Percentiles rank a stretch among this genome's conserved stretches.
phyloP scores from a whole-genome alignment of 2,329 filamentous ascomycete genomes.

The Leptoxyphium fumago region DNA sequence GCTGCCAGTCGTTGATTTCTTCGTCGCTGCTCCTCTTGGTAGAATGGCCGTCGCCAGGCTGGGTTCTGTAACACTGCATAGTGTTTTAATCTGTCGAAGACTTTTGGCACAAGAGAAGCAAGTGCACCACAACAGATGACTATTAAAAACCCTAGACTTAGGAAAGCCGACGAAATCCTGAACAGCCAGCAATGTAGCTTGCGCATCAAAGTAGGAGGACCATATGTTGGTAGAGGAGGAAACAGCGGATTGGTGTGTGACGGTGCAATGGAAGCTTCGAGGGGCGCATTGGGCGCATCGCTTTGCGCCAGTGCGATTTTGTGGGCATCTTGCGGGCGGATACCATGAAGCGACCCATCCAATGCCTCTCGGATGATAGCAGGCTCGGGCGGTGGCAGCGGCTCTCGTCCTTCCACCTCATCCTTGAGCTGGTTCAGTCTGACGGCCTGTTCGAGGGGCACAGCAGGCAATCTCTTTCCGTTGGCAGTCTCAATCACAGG shows the following conservation, averaged over 20 bases:
- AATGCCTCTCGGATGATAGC: slow-evolving; percentile 7
- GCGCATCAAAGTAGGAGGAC: slow-evolving; percentile 52
- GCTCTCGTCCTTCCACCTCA: slow-evolving; percentile 28
- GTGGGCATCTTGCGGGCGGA: slow-evolving; percentile 18
- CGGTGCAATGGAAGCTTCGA: slow-evolving; percentile 38
- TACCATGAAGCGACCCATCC: slow-evolving; percentile 11
- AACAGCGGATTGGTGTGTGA: slow-evolving; percentile 68
- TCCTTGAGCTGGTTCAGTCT: slow-evolving; percentile 52
- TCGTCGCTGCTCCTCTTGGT: slow-evolving; percentile 54
- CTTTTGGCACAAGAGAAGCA: slow-evolving; percentile 47
- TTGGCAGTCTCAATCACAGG: slow-evolving; percentile 55
- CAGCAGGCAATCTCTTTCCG: slow-evolving; percentile 50
- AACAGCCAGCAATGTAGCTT: slow-evolving; percentile 52
- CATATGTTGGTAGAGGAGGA: slow-evolving; percentile 69
- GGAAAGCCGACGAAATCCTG: slow-evolving; percentile 52
- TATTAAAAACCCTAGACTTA: slow-evolving; percentile 64
- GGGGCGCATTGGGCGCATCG: slow-evolving; percentile 26
- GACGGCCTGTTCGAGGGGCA: slow-evolving; percentile 55
- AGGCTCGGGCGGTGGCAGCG: slow-evolving; percentile 17
- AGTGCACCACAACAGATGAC: slow-evolving; percentile 62
- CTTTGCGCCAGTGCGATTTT: slow-evolving; percentile 26
- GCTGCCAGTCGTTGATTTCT: slow-evolving; percentile 41
- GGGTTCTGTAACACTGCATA: slow-evolving; percentile 46
- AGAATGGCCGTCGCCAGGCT: slow-evolving; percentile 49
- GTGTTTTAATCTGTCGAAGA: slow-evolving; percentile 35